phyloP scores from a whole-genome alignment of 345 rosid species.

The Populus alba region DNA sequence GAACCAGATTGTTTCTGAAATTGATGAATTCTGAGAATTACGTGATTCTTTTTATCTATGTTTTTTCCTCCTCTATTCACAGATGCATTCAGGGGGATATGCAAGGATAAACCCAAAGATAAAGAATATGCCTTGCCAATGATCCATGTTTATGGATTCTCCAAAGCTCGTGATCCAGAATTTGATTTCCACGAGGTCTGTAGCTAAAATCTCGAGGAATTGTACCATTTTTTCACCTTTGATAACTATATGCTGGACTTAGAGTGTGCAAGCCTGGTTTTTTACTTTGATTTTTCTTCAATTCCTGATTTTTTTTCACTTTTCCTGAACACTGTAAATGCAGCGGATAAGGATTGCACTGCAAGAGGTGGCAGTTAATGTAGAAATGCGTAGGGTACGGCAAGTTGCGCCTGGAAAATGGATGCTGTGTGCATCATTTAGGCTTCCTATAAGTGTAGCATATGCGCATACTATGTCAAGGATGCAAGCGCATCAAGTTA shows the following conservation, averaged over 20 bases:
- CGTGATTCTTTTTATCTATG: neutral
- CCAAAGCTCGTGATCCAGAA: slow-evolving; percentile 88
- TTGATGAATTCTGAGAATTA: neutral
- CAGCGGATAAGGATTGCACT: slow-evolving; percentile 78
- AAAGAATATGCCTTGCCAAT: slow-evolving; percentile 47
- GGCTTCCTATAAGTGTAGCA: slow-evolving; percentile 72
- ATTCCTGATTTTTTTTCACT: neutral
- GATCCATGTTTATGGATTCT: slow-evolving; percentile 90
- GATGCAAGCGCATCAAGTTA: neutral
- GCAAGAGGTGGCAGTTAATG: slow-evolving; percentile 68
- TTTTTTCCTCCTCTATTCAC: slow-evolving; percentile 8
- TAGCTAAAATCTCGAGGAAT: neutral
- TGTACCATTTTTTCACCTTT: neutral
- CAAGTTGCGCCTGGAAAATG: slow-evolving; percentile 91
- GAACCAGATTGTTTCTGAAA: neutral
- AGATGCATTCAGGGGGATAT: slow-evolving; percentile 83
- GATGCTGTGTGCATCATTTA: slow-evolving; percentile 84
- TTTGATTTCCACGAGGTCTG: slow-evolving; percentile 87
- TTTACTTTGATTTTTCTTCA: neutral
- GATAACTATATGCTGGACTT: neutral
- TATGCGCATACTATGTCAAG: slow-evolving; percentile 30
- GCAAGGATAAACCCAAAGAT: slow-evolving; percentile 38
- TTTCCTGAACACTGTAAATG: slow-evolving; percentile 13
- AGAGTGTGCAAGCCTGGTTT: neutral
- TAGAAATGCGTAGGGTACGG: slow-evolving; percentile 67